A percentile compares a stretch with the other conserved stretches of the same genome.
Evolutionary conservation across 257 asterid genomes (phyloP).

Genomic region (Ocimum tenuiflorum): DNA sequence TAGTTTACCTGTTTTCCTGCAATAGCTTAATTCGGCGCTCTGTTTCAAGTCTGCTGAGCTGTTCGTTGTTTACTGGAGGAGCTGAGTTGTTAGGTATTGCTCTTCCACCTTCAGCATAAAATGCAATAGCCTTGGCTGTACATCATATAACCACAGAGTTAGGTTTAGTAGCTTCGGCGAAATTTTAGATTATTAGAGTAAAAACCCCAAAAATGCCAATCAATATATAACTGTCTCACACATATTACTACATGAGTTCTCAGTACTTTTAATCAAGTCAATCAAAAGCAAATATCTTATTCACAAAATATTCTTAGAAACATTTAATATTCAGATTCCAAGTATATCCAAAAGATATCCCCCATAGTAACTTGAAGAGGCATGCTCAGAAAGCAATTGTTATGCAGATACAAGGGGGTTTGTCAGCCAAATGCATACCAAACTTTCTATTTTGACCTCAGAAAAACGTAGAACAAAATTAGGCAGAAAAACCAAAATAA

Average conservation of each 20-base stretch:
- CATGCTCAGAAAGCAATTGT: not conserved
- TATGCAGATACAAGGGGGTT: not conserved
- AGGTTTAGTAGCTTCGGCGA: conserved; percentile 14
- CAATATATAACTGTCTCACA: not conserved
- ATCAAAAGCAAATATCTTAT: not conserved
- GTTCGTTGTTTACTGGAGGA: conserved; percentile 49
- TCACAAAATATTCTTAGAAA: not conserved
- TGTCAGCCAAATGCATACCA: not conserved
- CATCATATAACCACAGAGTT: conserved; percentile 15
- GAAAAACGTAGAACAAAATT: not conserved
- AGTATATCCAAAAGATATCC: not conserved
- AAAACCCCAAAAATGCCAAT: conserved; percentile 4
- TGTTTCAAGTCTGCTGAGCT: conserved; percentile 69
- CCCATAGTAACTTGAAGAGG: not conserved
- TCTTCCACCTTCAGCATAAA: conserved; percentile 49
- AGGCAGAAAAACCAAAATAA: not conserved
- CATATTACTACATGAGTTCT: not conserved
- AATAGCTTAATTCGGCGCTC: conserved; percentile 71
- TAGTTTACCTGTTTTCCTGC: conserved; percentile 66
- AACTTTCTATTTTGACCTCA: not conserved
- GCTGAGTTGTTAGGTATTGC: conserved; percentile 38
- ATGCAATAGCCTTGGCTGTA: conserved; percentile 66
- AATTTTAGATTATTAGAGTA: conserved; percentile 1
- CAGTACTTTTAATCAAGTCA: not conserved
- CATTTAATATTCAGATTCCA: not conserved